Evolutionary conservation across 371 early-diverging fungal species (phyloP), one percentile per base, ranked within the genome.

Genomic region (Homolaphlyctis polyrhiza): DNA sequence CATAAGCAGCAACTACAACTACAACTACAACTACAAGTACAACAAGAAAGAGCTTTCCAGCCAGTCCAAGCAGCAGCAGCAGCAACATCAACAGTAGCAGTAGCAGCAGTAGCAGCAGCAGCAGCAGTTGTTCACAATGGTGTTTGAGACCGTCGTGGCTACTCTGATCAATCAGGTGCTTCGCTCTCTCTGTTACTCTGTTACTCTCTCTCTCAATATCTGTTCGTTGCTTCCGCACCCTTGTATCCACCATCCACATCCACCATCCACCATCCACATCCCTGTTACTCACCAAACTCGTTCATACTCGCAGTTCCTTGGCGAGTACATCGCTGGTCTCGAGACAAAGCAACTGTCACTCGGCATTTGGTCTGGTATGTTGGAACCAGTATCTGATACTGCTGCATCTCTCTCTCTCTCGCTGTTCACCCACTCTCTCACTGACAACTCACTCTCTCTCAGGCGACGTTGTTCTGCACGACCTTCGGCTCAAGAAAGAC

Each of bases 381-480:
- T 3, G 2, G 33, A 5, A 5, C n/a, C n/a, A 16, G 1, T 52
- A 21, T 18, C 25, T 55, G 14, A 33, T 54, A 16, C 27, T 60
- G 8, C 58, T 8, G 45, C 23, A 16, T 21, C 2, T 1, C 8
- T 11, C 28, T 2, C 32, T 27, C 13, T 23, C 5, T 36, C 61
- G 28, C 30, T 5, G 29, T 27, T 3, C 8, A 3, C 18, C n/a
- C 47, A 18, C 25, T 18, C 8, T 25, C 2, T 3, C 47, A 18
- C 47, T 18, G 8, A 3, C 3, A 2, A 25, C 3, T 25, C 3
- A 3, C 47, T 3, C 45, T 0, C 1, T 23, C 5, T 47, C 75
- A 93, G 97, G 97, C 58, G 93, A 97, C 76, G 96, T 97, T n/a
- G 90, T 89, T 62, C 80, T 98, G 61, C 88, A 90, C 52, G 93